Conservation (phyloP, 140 eudicot species). For the Artemisia princeps region DNA sequence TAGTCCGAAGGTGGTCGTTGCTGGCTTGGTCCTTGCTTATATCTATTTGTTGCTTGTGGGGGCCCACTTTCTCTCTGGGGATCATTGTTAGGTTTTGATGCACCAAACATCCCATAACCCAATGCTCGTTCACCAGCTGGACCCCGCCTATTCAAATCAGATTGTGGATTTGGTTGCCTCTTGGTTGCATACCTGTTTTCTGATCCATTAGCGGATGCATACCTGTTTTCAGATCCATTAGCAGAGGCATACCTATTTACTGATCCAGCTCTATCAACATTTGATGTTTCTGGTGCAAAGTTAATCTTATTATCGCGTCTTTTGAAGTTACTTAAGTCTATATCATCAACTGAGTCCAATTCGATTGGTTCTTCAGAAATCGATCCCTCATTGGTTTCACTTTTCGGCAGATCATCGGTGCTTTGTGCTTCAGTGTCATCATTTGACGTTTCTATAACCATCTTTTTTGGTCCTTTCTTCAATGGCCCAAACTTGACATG, state of each 20-base stretch:
- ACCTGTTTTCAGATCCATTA: conserved; percentile 19
- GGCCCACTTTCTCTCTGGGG: conserved; percentile 24
- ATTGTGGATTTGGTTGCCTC: conserved; percentile 10
- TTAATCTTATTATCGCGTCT: conserved; percentile 3
- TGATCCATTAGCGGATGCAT: background rate
- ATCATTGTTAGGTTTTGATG: conserved; percentile 20
- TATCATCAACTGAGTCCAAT: conserved; percentile 30
- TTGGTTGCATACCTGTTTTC: conserved; percentile 25
- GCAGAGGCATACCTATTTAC: conserved; percentile 21
- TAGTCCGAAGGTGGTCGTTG: conserved; percentile 21
- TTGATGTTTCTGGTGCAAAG: conserved; percentile 20
- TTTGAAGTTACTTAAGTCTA: background rate
- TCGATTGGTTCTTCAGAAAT: conserved; percentile 25
- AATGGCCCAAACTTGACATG: conserved; percentile 61
- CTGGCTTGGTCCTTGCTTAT: conserved; percentile 32
- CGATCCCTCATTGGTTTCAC: background rate
- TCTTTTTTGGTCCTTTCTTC: conserved; percentile 61
- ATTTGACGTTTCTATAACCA: conserved; percentile 16
- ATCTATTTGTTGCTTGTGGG: conserved; percentile 37
- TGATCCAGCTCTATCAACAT: too few species aligned
- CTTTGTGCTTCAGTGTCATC: conserved; percentile 16
- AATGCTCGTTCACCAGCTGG: conserved; percentile 18
- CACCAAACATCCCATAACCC: conserved; percentile 32
- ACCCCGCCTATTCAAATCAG: conserved; percentile 21
- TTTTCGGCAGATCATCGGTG: background rate